Evolutionary conservation across 1,284 basidiomycete species (phyloP), one percentile per base, ranked within the genome.

Genomic region (Melampsora americana): DNA sequence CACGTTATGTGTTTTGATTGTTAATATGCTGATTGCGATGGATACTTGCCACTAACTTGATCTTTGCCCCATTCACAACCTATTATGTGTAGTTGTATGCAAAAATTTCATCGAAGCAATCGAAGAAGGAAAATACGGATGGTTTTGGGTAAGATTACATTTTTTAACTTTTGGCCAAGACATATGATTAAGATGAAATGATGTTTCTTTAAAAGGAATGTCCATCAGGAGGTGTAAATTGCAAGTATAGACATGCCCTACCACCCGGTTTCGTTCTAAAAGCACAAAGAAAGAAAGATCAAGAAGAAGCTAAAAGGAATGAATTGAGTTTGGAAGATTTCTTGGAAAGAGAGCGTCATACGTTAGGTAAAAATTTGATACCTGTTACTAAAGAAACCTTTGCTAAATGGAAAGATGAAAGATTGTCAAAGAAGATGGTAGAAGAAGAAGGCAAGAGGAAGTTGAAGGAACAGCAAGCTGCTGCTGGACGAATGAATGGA

Each of bases 41-140:
- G 26, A 77, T 77, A 35, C 77, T 77, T 30, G 77, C 70, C 77
- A 71, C 42, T 44, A 11, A 44, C 42, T n/a, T n/a, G n/a, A n/a
- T n/a, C n/a, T n/a, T n/a, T n/a, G n/a, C n/a, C n/a, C n/a, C n/a
- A n/a, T n/a, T n/a, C n/a, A n/a, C n/a, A n/a, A n/a, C 66, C 76
- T 69, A 11, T 28, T 32, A 69, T 20, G 79, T 93, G 92, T 96
- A 78, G 83, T 97, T 81, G 95, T 98, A 11, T 98, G 95, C 89
- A 98, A 95, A 84, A 90, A 86, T 85, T 99, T 99, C 82, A 91
- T 99, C 79, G 90, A 97, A 82, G 96, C 95, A 32, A 96, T 99
- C 82, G 96, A 99, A 83, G 87, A 87, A 14, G 89, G 92, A 82
- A 93, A 92, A 87, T 94, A 85, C 80, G 92, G 92, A 44, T 94